Percentiles rank a stretch among this genome's conserved stretches.
Conservation (phyloP, 169 alveolate species). For the Cryptosporidium viatorum region DNA sequence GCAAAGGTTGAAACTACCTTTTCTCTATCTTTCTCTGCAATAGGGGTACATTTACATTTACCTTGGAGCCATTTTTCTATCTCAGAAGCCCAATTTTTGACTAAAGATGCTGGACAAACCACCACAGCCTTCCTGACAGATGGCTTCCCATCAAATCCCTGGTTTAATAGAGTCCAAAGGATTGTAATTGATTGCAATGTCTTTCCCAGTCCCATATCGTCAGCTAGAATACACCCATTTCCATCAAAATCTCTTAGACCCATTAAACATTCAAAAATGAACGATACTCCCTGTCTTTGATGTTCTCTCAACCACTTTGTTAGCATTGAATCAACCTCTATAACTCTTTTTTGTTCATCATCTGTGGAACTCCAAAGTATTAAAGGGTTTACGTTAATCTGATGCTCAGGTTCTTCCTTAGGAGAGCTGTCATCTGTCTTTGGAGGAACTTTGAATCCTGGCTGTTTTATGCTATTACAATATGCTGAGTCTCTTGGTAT, state of each 20-base stretch:
- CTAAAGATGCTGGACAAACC: constrained; percentile 93
- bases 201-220: constrained; percentile 94
- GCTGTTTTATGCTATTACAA: constrained; percentile 13
- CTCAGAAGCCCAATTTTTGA: constrained; percentile 94
- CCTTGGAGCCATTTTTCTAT: constrained; percentile 92
- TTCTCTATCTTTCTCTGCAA: constrained; percentile 88
- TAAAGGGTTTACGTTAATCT: constrained; percentile 8
- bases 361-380: constrained; percentile 49
- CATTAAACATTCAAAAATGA: constrained; percentile 91
- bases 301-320: constrained; percentile 85
- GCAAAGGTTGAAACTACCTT: constrained; percentile 89
- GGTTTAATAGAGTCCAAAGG: constrained; percentile 89
- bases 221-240: constrained; percentile 92
- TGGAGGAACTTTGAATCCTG: constrained; percentile 50
- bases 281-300: constrained; percentile 91
- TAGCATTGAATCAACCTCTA: constrained; percentile 80
- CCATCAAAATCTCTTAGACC: constrained; percentile 89
- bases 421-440: constrained; percentile 18
- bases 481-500: constrained; percentile 48
- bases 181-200: constrained; percentile 90
- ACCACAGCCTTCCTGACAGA: constrained; percentile 90
- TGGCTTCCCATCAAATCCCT: constrained; percentile 87
- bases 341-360: constrained; percentile 30
- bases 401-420: neutral
- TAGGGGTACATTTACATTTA: constrained; percentile 88